Evolutionary conservation across 495 filamentous ascomycete genomes (phyloP).

Genomic region (Pyronema domesticum): DNA sequence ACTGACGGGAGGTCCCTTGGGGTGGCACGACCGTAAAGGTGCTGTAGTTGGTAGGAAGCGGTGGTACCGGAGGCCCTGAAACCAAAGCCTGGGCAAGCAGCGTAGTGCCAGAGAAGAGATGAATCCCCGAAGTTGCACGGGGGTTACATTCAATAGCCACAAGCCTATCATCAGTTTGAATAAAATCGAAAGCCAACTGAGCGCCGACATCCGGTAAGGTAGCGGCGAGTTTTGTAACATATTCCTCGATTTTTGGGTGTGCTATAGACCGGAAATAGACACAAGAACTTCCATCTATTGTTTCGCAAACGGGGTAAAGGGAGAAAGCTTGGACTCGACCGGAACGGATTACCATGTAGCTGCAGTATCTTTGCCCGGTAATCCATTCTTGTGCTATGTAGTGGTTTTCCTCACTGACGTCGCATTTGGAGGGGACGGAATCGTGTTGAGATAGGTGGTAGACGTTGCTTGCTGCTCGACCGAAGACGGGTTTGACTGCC

Average conservation of each 20-base stretch:
- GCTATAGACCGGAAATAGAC: slow-evolving; percentile 20
- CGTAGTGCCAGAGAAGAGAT: slow-evolving; percentile 19
- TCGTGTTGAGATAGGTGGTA: slow-evolving; percentile 15
- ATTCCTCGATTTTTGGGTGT: slow-evolving; percentile 9
- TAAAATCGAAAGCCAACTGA: slow-evolving; percentile 22
- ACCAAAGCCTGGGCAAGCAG: slow-evolving; percentile 10
- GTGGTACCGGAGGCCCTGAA: slow-evolving; percentile 4
- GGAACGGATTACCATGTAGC: slow-evolving; percentile 13
- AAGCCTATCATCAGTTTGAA: slow-evolving; percentile 7
- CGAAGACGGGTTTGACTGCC: slow-evolving; percentile 24
- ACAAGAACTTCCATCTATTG: slow-evolving; percentile 21
- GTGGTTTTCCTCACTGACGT: slow-evolving; percentile 10
- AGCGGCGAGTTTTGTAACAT: slow-evolving; percentile 10
- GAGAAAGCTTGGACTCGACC: slow-evolving; percentile 11
- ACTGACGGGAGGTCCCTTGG: slow-evolving; percentile 7
- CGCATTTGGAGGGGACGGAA: background rate
- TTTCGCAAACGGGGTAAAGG: slow-evolving; percentile 22
- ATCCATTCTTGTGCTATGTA: slow-evolving; percentile 25
- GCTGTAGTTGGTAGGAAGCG: background rate
- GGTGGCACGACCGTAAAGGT: slow-evolving; percentile 1
- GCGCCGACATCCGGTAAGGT: background rate
- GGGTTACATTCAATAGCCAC: slow-evolving; percentile 24
- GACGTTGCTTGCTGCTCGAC: slow-evolving; percentile 16
- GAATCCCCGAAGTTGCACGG: slow-evolving; percentile 21
- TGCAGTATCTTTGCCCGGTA: slow-evolving; percentile 17